These are phyloP conservation scores for Juncus effusus DNA, from an alignment of 176 grass and related monocot species.

Conservation along the genomic window DNA sequence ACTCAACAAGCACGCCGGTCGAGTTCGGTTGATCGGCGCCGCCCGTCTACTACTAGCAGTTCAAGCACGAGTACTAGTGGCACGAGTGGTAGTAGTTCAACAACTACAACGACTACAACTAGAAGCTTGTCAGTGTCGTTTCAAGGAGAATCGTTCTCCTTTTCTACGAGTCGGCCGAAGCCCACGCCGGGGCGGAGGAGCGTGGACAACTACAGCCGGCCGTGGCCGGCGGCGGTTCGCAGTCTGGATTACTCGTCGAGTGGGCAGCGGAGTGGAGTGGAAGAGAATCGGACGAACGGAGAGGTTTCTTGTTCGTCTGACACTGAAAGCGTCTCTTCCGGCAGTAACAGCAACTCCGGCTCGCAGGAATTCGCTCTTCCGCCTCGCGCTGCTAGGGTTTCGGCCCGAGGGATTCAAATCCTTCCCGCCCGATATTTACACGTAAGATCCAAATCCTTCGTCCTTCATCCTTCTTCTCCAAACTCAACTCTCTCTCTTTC, in stretches of 20 bases:
- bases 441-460: slow-evolving; percentile 13
- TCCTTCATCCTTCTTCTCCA: slow-evolving; percentile 14
- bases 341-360: slow-evolving; percentile 31
- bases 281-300: slow-evolving; percentile 18
- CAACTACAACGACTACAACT: slow-evolving; percentile 34
- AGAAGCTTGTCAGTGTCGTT: slow-evolving; percentile 49
- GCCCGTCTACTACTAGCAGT: slow-evolving; percentile 28
- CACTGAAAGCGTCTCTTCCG: slow-evolving; percentile 42
- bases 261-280: slow-evolving; percentile 2
- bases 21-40: slow-evolving; percentile 34
- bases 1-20: slow-evolving; percentile 28
- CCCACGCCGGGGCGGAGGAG: slow-evolving; percentile 19
- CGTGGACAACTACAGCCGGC: slow-evolving; percentile 16
- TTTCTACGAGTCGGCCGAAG: slow-evolving; percentile 37
- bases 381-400: slow-evolving; percentile 8
- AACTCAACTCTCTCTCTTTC: not conserved
- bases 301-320: slow-evolving; percentile 42
- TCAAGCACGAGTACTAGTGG: slow-evolving; percentile 19
- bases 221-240: slow-evolving; percentile 20
- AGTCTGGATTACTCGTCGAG: slow-evolving; percentile 9
- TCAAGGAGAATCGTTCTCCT: slow-evolving; percentile 50
- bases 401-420: slow-evolving; percentile 19
- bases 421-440: not conserved
- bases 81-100: not conserved
- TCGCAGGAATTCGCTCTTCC: slow-evolving; percentile 24